Evolutionary conservation across 352 stramenopile genomes (phyloP), one percentile per base, ranked within the genome.

Genomic region (Pythium apleroticum): DNA sequence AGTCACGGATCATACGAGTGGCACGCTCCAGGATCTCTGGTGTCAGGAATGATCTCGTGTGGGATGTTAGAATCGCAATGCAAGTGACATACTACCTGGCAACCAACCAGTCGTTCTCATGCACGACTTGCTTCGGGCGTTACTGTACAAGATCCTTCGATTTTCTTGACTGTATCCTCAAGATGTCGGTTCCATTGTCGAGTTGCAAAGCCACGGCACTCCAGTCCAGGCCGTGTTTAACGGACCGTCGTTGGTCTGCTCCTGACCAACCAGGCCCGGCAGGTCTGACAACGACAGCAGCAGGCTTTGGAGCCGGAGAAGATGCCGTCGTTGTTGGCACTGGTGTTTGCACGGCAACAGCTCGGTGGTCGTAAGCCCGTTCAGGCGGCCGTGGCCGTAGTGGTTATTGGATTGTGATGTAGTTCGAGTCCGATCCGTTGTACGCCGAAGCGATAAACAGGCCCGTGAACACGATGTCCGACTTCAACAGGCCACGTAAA

Each of bases 311-410:
- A 12, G 45, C 45, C 9, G 45, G 45, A 0, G 45, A 31, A 24
- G 45, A 20, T 31, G 45, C 45, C 20, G 31, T 20, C 9, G 45
- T 52, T 1, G 45, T 52, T 31, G 45, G 45, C 45, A 52, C 45
- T 8, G 45, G 45, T 20, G 45, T 52, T 19, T n/a, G 45, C n/a
- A 20, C 45, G 4, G n/a, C 4, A 14, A 20, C 15, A 5, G n/a
- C 20, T 31, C 45, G 45, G 45, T 17, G 31, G 22, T 20, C 45
- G 20, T 52, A 20, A 63, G 57, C 15, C 55, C 60, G 59, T 77
- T 72, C 6, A 74, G 33, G 39, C 66, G 66, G 31, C 71, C 71
- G 35, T 72, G 57, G 30, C 71, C 71, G 24, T 57, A 72, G 14
- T 65, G 57, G 56, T 77, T n/a, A n/a, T n/a, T n/a, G n/a, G n/a